phyloP scores from a whole-genome alignment of 1,139 yeast species.

The Hemisphaericaspora xylofermentans region DNA sequence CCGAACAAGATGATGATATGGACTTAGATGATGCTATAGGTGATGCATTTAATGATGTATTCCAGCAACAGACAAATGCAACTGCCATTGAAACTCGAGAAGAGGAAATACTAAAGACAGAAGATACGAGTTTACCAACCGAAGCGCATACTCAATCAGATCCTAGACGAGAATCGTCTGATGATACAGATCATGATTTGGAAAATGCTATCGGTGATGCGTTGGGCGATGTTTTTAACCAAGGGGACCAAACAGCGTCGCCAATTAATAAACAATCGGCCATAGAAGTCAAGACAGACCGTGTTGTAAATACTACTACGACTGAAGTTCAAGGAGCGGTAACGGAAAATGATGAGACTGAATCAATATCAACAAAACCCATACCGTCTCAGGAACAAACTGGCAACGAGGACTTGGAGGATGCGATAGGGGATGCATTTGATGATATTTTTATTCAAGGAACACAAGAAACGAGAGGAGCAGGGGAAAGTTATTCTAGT shows the following conservation, averaged over 20 bases:
- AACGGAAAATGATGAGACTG: no score
- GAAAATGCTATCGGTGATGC: conserved; percentile 30
- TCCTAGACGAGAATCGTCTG: no score
- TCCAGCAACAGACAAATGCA: neutral
- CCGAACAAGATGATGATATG: conserved; percentile 1
- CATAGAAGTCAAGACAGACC: no score
- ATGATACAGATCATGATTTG: conserved; percentile 15
- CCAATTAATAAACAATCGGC: neutral
- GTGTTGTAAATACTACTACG: no score
- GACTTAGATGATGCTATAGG: conserved; percentile 25
- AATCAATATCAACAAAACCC: neutral
- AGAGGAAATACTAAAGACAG: no score
- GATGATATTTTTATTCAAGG: conserved; percentile 14
- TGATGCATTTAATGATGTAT: conserved; percentile 18
- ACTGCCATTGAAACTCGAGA: conserved; percentile 1
- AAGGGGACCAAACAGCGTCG: conserved; percentile 4
- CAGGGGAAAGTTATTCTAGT: no score
- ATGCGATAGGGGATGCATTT: conserved; percentile 30
- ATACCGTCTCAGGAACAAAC: neutral
- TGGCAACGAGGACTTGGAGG: conserved; percentile 17
- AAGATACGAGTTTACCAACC: no score
- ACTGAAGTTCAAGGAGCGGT: no score
- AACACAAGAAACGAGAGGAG: neutral
- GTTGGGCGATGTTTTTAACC: conserved; percentile 17
- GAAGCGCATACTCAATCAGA: no score